Conservation (phyloP, 2,329 filamentous ascomycete genomes). For the Penicillium sp. region DNA sequence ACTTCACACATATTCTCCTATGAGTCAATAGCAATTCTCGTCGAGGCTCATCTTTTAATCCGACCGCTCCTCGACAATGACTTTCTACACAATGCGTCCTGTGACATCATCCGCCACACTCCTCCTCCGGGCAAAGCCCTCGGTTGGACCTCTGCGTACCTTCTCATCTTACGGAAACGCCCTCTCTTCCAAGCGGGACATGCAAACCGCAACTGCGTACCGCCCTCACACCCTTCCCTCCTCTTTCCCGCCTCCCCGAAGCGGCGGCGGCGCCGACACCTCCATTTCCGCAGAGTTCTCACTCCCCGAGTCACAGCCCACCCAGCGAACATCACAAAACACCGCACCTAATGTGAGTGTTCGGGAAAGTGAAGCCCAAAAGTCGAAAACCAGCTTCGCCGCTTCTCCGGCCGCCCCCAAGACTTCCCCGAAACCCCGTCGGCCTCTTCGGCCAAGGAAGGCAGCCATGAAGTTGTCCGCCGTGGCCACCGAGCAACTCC, state of each 20-base stretch:
- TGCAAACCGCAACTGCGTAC: conserved; percentile 68
- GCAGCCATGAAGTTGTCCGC: conserved; percentile 87
- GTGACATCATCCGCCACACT: conserved; percentile 52
- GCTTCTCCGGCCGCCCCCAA: conserved; percentile 39
- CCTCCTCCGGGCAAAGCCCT: conserved; percentile 42
- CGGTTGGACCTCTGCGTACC: conserved; percentile 42
- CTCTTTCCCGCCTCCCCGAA: conserved; percentile 60
- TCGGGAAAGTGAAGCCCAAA: conserved; percentile 68
- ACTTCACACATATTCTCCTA: conserved; percentile 9
- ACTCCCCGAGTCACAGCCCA: conserved; percentile 51
- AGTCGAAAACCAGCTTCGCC: conserved; percentile 55
- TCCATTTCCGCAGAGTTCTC: conserved; percentile 60
- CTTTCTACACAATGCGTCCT: conserved; percentile 40
- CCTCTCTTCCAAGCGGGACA: conserved; percentile 59
- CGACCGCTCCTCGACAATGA: conserved; percentile 35
- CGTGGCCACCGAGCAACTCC: conserved; percentile 76
- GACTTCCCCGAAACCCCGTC: conserved; percentile 56
- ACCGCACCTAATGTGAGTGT: conserved; percentile 48
- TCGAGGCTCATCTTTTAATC: neutral
- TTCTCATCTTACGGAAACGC: conserved; percentile 51
- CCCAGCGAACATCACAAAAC: conserved; percentile 41
- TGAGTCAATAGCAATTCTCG: conserved; percentile 19
- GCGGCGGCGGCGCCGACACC: conserved; percentile 59
- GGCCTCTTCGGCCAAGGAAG: conserved; percentile 78
- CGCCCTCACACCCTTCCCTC: conserved; percentile 61